These are phyloP conservation scores for Ascochyta rabiei DNA, from an alignment of 2,329 filamentous ascomycete genomes.

Conservation along the genomic window DNA sequence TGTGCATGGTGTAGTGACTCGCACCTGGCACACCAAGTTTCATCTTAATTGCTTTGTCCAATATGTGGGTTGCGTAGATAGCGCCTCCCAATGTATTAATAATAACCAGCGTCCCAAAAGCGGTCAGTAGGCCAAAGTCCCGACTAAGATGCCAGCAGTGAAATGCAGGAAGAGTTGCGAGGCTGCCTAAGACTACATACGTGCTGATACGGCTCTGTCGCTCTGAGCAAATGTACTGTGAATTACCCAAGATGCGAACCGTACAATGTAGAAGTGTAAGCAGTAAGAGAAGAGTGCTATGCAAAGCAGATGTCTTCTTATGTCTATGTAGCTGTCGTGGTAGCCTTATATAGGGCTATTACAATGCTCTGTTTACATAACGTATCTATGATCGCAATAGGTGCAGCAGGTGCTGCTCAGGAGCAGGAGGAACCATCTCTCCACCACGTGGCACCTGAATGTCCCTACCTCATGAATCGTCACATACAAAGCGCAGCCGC, in stretches of 20 bases:
- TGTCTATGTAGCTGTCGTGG: not conserved
- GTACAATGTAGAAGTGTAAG: slow-evolving; percentile 14
- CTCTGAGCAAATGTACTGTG: too few relatives aligned
- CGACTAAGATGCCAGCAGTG: too few relatives aligned
- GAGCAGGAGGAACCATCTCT: not conserved
- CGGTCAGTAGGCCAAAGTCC: not conserved
- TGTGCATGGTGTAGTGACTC: slow-evolving; percentile 11
- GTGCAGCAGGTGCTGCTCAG: not conserved
- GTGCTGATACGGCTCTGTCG: too few relatives aligned
- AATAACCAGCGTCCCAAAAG: slow-evolving; percentile 9
- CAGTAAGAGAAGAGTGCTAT: not conserved
- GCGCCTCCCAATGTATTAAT: slow-evolving; percentile 10
- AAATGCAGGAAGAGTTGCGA: too few relatives aligned
- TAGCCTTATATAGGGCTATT: not conserved
- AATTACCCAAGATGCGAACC: too few relatives aligned
- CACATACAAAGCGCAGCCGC: not conserved
- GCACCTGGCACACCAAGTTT: slow-evolving; percentile 7
- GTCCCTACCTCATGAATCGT: not conserved
- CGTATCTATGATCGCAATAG: not conserved
- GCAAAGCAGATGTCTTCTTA: not conserved
- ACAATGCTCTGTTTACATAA: not conserved
- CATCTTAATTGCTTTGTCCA: slow-evolving; percentile 9
- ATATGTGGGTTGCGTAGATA: slow-evolving; percentile 13
- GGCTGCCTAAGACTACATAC: too few relatives aligned
- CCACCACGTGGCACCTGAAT: not conserved